Percentiles rank a stretch among this genome's conserved stretches.
These are phyloP conservation scores for Striga hermonthica DNA, from an alignment of 305 asterid species.

Conservation along the genomic window DNA sequence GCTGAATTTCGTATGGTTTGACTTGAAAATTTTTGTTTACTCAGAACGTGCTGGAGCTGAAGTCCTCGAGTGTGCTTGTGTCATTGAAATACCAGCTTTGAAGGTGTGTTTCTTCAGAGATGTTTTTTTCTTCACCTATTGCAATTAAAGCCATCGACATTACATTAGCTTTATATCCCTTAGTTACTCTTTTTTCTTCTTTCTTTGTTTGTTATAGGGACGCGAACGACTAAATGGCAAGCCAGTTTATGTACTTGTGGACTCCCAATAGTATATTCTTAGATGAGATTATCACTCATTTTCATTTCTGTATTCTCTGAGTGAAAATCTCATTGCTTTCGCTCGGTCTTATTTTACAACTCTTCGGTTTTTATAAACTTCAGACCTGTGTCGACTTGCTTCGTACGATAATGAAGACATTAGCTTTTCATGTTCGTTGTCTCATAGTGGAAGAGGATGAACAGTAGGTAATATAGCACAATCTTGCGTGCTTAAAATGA, in stretches of 20 bases:
- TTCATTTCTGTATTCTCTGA: neutral
- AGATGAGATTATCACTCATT: too few relatives aligned
- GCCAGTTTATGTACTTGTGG: slow-evolving; percentile 71
- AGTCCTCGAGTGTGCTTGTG: slow-evolving; percentile 81
- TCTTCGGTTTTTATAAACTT: too few relatives aligned
- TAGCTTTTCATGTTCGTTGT: too few relatives aligned
- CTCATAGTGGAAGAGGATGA: too few relatives aligned
- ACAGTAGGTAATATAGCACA: too few relatives aligned
- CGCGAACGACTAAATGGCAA: slow-evolving; percentile 61
- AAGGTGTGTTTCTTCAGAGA: slow-evolving; percentile 42
- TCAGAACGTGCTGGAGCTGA: slow-evolving; percentile 74
- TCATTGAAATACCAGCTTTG: slow-evolving; percentile 70
- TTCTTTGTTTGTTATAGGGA: slow-evolving; percentile 51
- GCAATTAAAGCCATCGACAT: too few relatives aligned
- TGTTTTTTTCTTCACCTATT: too few relatives aligned
- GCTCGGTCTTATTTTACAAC: too few relatives aligned
- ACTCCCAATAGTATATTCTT: slow-evolving; percentile 40
- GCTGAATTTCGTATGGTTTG: neutral
- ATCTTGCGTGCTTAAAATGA: too few relatives aligned
- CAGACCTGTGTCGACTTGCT: too few relatives aligned
- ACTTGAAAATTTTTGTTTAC: slow-evolving; percentile 28
- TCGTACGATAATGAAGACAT: neutral
- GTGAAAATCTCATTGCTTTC: neutral
- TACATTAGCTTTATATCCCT: too few relatives aligned
- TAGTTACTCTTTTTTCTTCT: too few relatives aligned